Conservation (phyloP, 163 green algal species). For the Trebouxia gelatinosa region DNA sequence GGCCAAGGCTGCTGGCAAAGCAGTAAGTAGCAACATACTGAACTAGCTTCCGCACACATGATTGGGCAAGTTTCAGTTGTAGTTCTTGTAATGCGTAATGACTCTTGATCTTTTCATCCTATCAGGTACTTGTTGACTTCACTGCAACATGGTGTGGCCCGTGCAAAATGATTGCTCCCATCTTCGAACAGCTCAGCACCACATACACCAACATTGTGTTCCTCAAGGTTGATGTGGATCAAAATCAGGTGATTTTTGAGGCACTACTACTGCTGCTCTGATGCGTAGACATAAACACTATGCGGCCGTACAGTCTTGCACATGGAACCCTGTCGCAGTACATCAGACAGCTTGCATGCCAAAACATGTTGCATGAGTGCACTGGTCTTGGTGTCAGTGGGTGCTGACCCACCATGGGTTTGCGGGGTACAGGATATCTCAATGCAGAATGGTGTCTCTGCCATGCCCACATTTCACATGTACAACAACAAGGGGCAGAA, state of each 20-base stretch:
- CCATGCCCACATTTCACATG: slow-evolving; percentile 12
- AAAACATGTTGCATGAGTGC: background rate
- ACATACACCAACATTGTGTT: slow-evolving; percentile 16
- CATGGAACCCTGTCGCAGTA: background rate
- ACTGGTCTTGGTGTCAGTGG: no score
- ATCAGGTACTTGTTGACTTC: slow-evolving; percentile 24
- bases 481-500: slow-evolving; percentile 11
- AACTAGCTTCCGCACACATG: no score
- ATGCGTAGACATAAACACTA: no score
- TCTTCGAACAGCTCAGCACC: slow-evolving; percentile 15
- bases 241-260: background rate
- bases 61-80: no score
- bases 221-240: slow-evolving; percentile 23
- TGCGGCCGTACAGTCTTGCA: background rate
- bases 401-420: no score
- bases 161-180: slow-evolving; percentile 10
- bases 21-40: no score
- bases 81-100: no score
- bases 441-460: background rate
- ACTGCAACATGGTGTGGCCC: slow-evolving; percentile 21
- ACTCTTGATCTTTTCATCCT: no score
- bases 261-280: no score
- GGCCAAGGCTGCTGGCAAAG: background rate
- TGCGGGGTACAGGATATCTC: slow-evolving; percentile 12
- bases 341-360: background rate